These are phyloP conservation scores for Trichosporon sp. DNA, from an alignment of 1,284 basidiomycete species.

Conservation along the genomic window DNA sequence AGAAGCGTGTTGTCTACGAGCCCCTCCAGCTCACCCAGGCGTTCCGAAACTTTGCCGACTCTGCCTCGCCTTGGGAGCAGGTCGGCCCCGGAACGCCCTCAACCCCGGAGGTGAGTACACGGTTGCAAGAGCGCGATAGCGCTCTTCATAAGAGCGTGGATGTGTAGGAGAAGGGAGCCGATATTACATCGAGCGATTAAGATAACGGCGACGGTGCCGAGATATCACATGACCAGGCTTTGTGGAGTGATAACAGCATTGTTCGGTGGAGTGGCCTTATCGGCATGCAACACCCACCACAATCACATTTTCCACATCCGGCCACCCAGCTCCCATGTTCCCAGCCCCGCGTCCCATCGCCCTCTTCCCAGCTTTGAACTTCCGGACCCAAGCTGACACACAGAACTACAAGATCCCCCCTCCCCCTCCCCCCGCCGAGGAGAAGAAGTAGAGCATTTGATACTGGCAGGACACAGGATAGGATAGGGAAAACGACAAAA, in stretches of 20 bases:
- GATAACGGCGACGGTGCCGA: too few species aligned
- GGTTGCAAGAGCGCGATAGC: not conserved
- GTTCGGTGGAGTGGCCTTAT: too few species aligned
- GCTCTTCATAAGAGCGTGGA: too few species aligned
- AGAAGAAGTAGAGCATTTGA: constrained; percentile 30
- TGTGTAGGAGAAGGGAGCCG: too few species aligned
- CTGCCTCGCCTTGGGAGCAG: constrained; percentile 91
- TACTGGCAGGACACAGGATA: not conserved
- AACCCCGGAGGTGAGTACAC: constrained; percentile 29
- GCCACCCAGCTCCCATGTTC: not conserved
- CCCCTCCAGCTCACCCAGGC: constrained; percentile 96
- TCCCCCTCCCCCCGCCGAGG: constrained; percentile 45
- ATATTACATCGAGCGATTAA: too few species aligned
- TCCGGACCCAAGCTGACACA: too few species aligned
- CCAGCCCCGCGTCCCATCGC: not conserved
- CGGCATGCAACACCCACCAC: not conserved
- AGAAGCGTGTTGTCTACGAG: constrained; percentile 97
- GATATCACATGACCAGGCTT: not conserved
- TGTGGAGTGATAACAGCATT: too few species aligned
- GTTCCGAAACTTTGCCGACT: constrained; percentile 93
- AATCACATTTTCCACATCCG: not conserved
- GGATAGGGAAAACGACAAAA: not conserved
- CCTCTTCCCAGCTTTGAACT: too few species aligned
- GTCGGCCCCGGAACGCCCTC: constrained; percentile 66
- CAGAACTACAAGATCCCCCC: constrained; percentile 48